phyloP scores from a whole-genome alignment of 805 yeast species.

The Candida parachauliodes region DNA sequence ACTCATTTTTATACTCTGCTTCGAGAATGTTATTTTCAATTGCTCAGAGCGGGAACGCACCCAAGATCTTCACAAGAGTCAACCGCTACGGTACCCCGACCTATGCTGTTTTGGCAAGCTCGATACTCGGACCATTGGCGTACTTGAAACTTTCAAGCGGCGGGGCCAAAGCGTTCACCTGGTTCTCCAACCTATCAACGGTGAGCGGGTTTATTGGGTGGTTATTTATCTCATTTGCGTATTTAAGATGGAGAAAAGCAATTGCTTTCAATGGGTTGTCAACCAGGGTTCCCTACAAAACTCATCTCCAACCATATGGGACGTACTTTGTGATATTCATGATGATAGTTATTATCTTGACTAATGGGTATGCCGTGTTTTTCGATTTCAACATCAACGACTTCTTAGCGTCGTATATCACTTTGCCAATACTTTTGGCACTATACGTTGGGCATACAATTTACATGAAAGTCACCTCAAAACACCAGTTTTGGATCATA shows the following conservation, averaged over 20 bases:
- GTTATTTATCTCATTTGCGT: constrained; percentile 52
- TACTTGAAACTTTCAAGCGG: constrained; percentile 53
- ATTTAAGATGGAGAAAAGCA: constrained; percentile 64
- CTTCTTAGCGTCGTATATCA: constrained; percentile 70
- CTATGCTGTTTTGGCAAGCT: constrained; percentile 28
- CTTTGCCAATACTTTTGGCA: constrained; percentile 52
- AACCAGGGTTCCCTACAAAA: constrained; percentile 56
- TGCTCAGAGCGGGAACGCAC: constrained; percentile 38
- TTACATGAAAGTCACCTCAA: constrained; percentile 30
- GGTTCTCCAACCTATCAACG: constrained; percentile 65
- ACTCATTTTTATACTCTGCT: constrained; percentile 39
- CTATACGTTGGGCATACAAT: constrained; percentile 58
- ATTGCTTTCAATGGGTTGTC: constrained; percentile 47
- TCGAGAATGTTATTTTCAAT: constrained; percentile 41
- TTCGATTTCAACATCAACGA: constrained; percentile 53
- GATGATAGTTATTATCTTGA: constrained; percentile 51
- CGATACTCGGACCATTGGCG: constrained; percentile 43
- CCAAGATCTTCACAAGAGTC: constrained; percentile 27
- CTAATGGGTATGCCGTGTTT: constrained; percentile 74
- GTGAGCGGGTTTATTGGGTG: constrained; percentile 66
- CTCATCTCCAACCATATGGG: constrained; percentile 54
- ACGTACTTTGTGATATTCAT: constrained; percentile 51
- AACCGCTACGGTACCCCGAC: constrained; percentile 46
- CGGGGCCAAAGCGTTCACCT: constrained; percentile 52
- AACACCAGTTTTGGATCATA: constrained; percentile 35